Evolutionary conservation across 305 asterid species (phyloP), one percentile per base, ranked within the genome.

Genomic region (Plantago coronopus): DNA sequence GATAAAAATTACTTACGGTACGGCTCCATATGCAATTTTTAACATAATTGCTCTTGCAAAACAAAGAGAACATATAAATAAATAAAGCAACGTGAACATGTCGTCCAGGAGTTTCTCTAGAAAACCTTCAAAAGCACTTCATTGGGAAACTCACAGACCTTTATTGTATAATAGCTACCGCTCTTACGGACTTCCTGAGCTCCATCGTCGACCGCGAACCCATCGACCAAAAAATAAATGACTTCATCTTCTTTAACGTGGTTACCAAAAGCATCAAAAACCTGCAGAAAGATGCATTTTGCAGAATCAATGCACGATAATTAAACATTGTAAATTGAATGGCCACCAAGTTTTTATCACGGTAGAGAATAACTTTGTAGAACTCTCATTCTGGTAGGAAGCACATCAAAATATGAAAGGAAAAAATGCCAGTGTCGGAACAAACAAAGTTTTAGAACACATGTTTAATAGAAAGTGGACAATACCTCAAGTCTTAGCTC

Each of bases 181-280:
- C 40, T 76, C 61, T 66, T 64, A 16, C 42, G 31, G 29, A 20
- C 25, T 19, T 17, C 20, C 46, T 60, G 53, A 18, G 66, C 63
- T 72, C 73, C 68, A 65, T 78, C 82, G 64, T 48, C 78, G 47
- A 77, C 51, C 14, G 69, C 66, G 65, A 84, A 80, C 46, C 95
- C 95, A 53, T 84, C 87, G 2, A 78, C 66, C 14, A 53, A 48
- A 65, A 87, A 43, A 29, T 17, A 27, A 66, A 87, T 59, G 5
- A 11, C n/a, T 37, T 79, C 94, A 72, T 66, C 71, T 73, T 79
- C 72, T 69, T 66, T 67, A 37, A 76, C 77, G 72, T 77, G 94
- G 70, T 87, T 87, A 17, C 73, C 78, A 63, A 67, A 80, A 37
- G 58, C 65, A 78, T 87, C 90, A 64, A 75, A 74, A 54, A 83